Evolutionary conservation across 257 asterid species (phyloP), one percentile per base, ranked within the genome.

Genomic region (Cruciata laevipes): DNA sequence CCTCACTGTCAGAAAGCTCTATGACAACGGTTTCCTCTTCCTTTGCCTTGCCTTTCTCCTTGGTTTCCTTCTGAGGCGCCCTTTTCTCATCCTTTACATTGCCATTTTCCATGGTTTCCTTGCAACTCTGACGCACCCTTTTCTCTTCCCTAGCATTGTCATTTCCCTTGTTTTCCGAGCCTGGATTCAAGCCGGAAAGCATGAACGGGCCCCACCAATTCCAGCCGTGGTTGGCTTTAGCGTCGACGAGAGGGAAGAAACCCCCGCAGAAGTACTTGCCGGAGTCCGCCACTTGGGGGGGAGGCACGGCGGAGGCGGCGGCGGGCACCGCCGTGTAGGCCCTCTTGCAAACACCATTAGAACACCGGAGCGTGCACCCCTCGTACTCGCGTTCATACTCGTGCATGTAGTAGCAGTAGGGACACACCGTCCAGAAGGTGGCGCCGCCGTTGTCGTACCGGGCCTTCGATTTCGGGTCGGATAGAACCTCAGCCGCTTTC

Each of bases 231-330:
- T 47, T 47, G 55, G 2, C 16, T 17, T 47, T 21, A 14, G 55
- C 55, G 55, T 7, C 55, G 55, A 7, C 55, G 2, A 47, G 20
- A 20, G n/a, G 20, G 55, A 8, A 2, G 20, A 47, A 47, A 6
- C 55, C 55, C 8, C 55, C 55, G 8, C 55, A 47, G 21, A 14
- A 0, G 20, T 47, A 47, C 55, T 47, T 47, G 7, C 55, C 55
- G 55, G 55, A 47, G 0, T 14, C 55, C 21, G 16, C 55, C 55
- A 47, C 55, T 21, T 47, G 2, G 11, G 20, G 55, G 7, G 55
- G 21, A 47, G 55, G 55, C 55, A 47, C 55, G 55, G 55, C 55
- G 55, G 55, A 47, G 55, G 55, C 55, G 55, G 55, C 20, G 20
- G 16, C 55, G 20, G 55, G 20, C 55, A 3, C 55, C 55, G 20